A percentile compares a stretch with the other conserved stretches of the same genome.
Conservation (phyloP, 495 filamentous ascomycete genomes). For the Podospora bellae-mahoneyi region DNA sequence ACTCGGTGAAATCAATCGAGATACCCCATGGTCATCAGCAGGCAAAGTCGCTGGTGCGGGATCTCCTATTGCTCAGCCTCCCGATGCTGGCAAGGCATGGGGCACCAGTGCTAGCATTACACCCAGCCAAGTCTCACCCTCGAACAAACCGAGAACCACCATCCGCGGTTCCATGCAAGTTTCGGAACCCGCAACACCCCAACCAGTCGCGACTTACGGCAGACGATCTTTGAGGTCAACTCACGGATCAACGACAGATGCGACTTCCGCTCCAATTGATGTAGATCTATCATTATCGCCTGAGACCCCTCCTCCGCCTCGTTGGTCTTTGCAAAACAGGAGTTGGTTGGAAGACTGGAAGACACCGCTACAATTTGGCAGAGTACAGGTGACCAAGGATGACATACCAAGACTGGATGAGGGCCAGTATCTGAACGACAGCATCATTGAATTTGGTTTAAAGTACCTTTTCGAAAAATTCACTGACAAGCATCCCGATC, state of each 20-base stretch:
- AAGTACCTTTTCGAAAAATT: conserved; percentile 67
- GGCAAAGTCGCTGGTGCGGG: neutral
- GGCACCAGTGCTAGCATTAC: neutral
- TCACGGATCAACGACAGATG: neutral
- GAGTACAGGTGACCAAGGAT: conserved; percentile 66
- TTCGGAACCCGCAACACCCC: conserved; percentile 7
- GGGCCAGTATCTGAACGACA: conserved; percentile 89
- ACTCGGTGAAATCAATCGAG: neutral
- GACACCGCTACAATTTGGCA: conserved; percentile 67
- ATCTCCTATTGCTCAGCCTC: neutral
- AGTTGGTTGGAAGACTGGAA: conserved; percentile 45
- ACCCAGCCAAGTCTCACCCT: neutral
- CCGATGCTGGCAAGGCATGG: neutral
- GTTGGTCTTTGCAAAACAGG: conserved; percentile 44
- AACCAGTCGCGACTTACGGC: neutral
- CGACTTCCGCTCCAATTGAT: neutral
- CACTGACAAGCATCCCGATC: conserved; percentile 50
- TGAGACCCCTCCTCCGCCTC: conserved; percentile 5
- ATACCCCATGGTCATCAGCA: neutral
- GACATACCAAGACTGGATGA: conserved; percentile 80
- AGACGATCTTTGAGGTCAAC: conserved; percentile 5
- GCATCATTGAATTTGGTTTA: conserved; percentile 82
- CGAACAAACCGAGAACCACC: conserved; percentile 7
- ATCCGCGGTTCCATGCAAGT: conserved; percentile 16
- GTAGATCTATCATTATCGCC: neutral